Percentiles rank a stretch among this genome's conserved stretches.
These are phyloP conservation scores for Podosphaera fusca DNA, from an alignment of 2,329 filamentous ascomycete species.

Conservation along the genomic window DNA sequence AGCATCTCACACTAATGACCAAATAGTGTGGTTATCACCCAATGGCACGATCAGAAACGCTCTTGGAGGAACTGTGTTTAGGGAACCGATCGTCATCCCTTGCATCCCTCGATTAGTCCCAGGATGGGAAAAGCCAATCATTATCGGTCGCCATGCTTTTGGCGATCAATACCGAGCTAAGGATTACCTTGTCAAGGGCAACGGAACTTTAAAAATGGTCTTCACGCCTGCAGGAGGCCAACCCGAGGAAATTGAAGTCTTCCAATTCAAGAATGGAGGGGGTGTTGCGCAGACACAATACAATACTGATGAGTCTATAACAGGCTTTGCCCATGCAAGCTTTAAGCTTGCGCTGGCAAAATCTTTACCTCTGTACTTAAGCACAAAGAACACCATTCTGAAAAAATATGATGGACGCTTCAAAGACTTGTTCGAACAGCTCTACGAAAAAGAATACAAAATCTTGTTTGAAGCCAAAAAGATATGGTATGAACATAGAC, in stretches of 20 bases:
- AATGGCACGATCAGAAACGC: slow-evolving; percentile 69
- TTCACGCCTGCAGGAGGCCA: slow-evolving; percentile 70
- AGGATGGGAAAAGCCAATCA: slow-evolving; percentile 97
- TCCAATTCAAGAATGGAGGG: slow-evolving; percentile 64
- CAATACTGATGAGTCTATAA: slow-evolving; percentile 92
- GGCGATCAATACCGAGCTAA: slow-evolving; percentile 97
- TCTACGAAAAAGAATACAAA: slow-evolving; percentile 77
- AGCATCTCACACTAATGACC: background rate
- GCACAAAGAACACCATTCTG: slow-evolving; percentile 98
- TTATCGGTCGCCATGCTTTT: slow-evolving; percentile 95
- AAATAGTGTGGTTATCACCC: slow-evolving; percentile 82
- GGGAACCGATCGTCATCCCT: slow-evolving; percentile 92
- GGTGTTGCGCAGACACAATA: slow-evolving; percentile 90
- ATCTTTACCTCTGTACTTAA: slow-evolving; percentile 90
- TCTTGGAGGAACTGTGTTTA: slow-evolving; percentile 88
- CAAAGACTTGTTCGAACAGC: slow-evolving; percentile 98
- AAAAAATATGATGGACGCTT: slow-evolving; percentile 98
- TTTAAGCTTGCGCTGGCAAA: slow-evolving; percentile 90
- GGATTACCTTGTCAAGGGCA: slow-evolving; percentile 61
- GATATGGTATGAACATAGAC: slow-evolving; percentile 98
- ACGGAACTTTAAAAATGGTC: slow-evolving; percentile 82
- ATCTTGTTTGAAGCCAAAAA: slow-evolving; percentile 69
- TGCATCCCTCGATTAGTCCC: slow-evolving; percentile 81
- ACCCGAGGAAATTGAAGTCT: slow-evolving; percentile 74
- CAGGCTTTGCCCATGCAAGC: slow-evolving; percentile 80